Evolutionary conservation across 306 rosid species (phyloP), one percentile per base, ranked within the genome.

Genomic region (Amphicarpaea edgeworthii): DNA sequence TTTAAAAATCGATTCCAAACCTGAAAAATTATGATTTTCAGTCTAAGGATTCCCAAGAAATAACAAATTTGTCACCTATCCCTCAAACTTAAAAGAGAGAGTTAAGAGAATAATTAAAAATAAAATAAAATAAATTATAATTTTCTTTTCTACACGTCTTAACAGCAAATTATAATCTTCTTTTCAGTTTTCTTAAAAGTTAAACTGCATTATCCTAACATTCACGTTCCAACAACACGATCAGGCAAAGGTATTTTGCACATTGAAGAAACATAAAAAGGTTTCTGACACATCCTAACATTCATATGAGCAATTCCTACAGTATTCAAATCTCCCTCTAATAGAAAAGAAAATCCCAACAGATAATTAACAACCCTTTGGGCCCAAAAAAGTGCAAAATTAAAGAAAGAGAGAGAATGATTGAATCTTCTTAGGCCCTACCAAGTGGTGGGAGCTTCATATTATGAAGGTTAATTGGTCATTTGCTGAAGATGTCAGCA

Each of bases 391-490:
- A 59, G 66, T n/a, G 6, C 50, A 28, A 26, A 47, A 28, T 21
- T 28, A 17, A 60, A 38, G 8, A 24, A 9, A 75, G 66, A 59
- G 17, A 7, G 41, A 59, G 17, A 7, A 32, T 28, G 4, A 58
- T 8, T 58, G 40, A 28, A 19, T 76, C 63, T 61, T 71, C 51
- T 50, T 49, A 0, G 66, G 45, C 59, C 54, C 75, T 50, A 38
- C 14, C 50, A 59, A 41, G 69, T 62, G 32, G 11, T 41, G 41
- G 79, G 60, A 60, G 77, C 75, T 34, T 61, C 74, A 58, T 49
- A 57, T 54, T 54, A 43, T 26, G 59, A 73, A 77, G 70, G 42
- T 61, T 20, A 51, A 30, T 30, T 41, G 54, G n/a, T 76, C 77
- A 76, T 42, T 53, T 51, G 16, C 62, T 11, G 16, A n/a, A 3